These are phyloP conservation scores for Penicillium malachiteum DNA, from an alignment of 495 filamentous ascomycete genomes.

Conservation along the genomic window DNA sequence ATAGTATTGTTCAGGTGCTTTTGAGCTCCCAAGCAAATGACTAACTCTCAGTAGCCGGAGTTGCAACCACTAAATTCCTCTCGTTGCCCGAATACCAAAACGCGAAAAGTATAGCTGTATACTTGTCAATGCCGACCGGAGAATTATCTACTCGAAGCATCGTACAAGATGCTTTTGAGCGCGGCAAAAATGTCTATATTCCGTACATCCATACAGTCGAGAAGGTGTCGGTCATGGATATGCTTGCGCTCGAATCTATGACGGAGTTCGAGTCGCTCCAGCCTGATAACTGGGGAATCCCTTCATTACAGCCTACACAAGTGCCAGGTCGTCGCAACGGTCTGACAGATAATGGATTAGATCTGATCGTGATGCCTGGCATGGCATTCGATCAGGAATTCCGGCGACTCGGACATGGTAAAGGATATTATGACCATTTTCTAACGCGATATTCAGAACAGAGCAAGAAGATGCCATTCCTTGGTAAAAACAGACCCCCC, in stretches of 20 bases:
- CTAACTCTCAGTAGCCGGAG: slow-evolving; percentile 46
- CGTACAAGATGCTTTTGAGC: slow-evolving; percentile 72
- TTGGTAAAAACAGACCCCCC: slow-evolving; percentile 42
- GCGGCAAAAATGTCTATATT: slow-evolving; percentile 84
- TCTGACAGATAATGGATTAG: slow-evolving; percentile 64
- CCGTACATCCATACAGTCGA: slow-evolving; percentile 76
- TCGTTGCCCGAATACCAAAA: slow-evolving; percentile 63
- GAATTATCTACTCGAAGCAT: slow-evolving; percentile 81
- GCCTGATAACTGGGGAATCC: slow-evolving; percentile 89
- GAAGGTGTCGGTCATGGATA: slow-evolving; percentile 76
- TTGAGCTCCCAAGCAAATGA: neutral
- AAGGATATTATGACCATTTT: slow-evolving; percentile 98
- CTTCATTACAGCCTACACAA: slow-evolving; percentile 64
- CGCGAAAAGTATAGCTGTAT: slow-evolving; percentile 76
- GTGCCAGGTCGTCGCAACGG: slow-evolving; percentile 64
- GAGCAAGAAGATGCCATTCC: slow-evolving; percentile 54
- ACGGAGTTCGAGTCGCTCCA: slow-evolving; percentile 73
- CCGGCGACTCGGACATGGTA: slow-evolving; percentile 85
- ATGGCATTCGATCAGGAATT: slow-evolving; percentile 83
- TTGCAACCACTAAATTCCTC: slow-evolving; percentile 58
- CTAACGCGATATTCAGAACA: slow-evolving; percentile 65
- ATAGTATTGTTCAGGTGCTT: neutral
- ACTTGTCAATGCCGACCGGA: slow-evolving; percentile 84
- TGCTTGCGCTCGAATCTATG: slow-evolving; percentile 73
- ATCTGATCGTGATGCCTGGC: slow-evolving; percentile 89